Conservation (phyloP, 306 rosid species). For the Senna siamea region DNA sequence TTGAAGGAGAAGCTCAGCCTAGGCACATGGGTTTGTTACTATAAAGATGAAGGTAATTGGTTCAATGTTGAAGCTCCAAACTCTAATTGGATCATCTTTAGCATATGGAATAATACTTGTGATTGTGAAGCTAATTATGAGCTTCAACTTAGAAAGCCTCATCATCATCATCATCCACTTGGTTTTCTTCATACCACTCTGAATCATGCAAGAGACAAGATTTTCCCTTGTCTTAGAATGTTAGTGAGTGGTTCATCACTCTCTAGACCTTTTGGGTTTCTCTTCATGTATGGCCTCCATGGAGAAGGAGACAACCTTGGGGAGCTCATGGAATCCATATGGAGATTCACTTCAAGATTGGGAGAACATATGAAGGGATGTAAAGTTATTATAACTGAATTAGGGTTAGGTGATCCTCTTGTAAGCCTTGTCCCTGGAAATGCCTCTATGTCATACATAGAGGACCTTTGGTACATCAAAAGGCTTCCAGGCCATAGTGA, state of each 20-base stretch:
- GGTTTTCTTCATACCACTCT: slow-evolving; percentile 50
- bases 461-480: slow-evolving; percentile 72
- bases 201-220: slow-evolving; percentile 59
- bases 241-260: slow-evolving; percentile 38
- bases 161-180: slow-evolving; percentile 35
- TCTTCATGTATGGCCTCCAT: slow-evolving; percentile 65
- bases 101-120: slow-evolving; percentile 60
- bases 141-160: slow-evolving; percentile 57
- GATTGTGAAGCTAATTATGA: slow-evolving; percentile 51
- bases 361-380: slow-evolving; percentile 52
- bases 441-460: slow-evolving; percentile 54
- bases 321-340: slow-evolving; percentile 59
- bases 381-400: slow-evolving; percentile 47
- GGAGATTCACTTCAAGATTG: slow-evolving; percentile 64
- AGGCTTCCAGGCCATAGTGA: slow-evolving; percentile 40
- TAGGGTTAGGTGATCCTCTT: slow-evolving; percentile 62
- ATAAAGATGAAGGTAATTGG: slow-evolving; percentile 52
- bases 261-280: slow-evolving; percentile 48
- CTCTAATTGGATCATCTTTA: slow-evolving; percentile 65
- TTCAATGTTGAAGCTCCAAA: slow-evolving; percentile 38
- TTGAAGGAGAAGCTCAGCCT: slow-evolving; percentile 67
- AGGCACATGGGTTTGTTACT: slow-evolving; percentile 75
- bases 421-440: slow-evolving; percentile 50
- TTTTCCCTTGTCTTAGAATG: slow-evolving; percentile 62
- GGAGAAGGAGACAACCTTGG: slow-evolving; percentile 76